Evolutionary conservation across 1,139 yeast genomes (phyloP), one percentile per base, ranked within the genome.

Genomic region (Chernovozyma aurita): DNA sequence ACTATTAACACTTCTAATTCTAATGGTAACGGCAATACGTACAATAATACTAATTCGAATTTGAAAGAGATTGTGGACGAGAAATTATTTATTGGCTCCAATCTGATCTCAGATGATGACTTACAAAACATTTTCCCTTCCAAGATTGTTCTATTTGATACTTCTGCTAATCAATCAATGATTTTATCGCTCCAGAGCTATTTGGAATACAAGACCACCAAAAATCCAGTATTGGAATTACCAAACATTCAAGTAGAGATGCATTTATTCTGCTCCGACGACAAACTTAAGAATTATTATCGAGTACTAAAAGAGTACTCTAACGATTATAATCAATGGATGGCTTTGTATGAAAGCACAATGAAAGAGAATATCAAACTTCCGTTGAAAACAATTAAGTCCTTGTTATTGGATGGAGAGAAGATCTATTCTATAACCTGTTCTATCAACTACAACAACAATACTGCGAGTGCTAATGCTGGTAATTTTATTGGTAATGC

Each of bases 331-430:
- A 57, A 58, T 22, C 59, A 63, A 26, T 84, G 94, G 92, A 48
- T 70, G 24, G 45, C 48, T 6, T 67, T 65, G 34, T 73, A 75
- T 45, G 65, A 70, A 31, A 56, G 55, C 2, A 39, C 68, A 7
- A 57, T 80, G 55, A 45, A 51, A 0, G 61, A 62, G 2, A 61
- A 65, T 32, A 62, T 66, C 6, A 70, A 69, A 15, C 75, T 84
- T 2, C 49, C 76, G 1, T 58, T 80, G 33, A 69, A 73, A 37
- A 48, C 61, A 1, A 63, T 79, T 41, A 70, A 65, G 40, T 42
- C 61, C 1, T 48, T 82, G 15, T 57, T 74, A 3, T 46, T 51
- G 7, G 88, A 82, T 38, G 85, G 85, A 4, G 83, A 80, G 42
- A 61, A 68, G 34, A 66, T 78, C 2, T 61, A 66, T 32, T 50